Evolutionary conservation across 305 asterid species (phyloP), one percentile per base, ranked within the genome.

Genomic region (Rubia balearica): DNA sequence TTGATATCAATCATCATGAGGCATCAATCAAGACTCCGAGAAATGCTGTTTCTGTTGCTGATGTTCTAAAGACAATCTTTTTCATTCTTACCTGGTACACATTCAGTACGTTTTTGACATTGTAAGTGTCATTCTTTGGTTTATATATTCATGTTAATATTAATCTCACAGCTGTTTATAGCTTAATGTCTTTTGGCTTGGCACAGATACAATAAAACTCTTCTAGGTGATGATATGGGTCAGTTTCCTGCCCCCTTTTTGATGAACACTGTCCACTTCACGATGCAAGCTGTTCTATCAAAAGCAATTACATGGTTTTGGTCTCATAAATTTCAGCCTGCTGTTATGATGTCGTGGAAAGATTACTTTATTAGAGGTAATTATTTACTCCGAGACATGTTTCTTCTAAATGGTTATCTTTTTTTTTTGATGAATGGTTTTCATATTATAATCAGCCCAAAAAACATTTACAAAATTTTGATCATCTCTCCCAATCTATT

Each of bases 251-350:
- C 97, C 64, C 98, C 98, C 36, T 78, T 93, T 62, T 79, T 90
- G 87, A 90, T 93, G 98, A 93, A 93, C 78, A 88, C 97, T 5
- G 76, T 93, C 67, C 98, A 93, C 71, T 93, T 93, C 78, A 59
- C 88, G 71, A 93, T 93, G 98, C 98, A 93, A 90, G 98, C 97
- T 77, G 76, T 81, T 78, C 80, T 93, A 77, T 88, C 98, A 48
- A 93, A 81, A 80, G 90, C 76, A 76, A 89, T 93, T 74, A 90
- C 97, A 19, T 93, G 94, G 92, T 88, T 87, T 82, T 93, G 97
- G 96, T 86, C 97, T 51, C 83, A 86, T 49, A 81, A 86, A 83
- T 90, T 86, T 79, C 86, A 83, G 45, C 82, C 96, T 61, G 81
- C 91, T 80, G 82, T 45, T 70, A 55, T 7, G 11, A 93, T 90